These are phyloP conservation scores for Ogataea minuta DNA, from an alignment of 805 yeast species.

Conservation along the genomic window DNA sequence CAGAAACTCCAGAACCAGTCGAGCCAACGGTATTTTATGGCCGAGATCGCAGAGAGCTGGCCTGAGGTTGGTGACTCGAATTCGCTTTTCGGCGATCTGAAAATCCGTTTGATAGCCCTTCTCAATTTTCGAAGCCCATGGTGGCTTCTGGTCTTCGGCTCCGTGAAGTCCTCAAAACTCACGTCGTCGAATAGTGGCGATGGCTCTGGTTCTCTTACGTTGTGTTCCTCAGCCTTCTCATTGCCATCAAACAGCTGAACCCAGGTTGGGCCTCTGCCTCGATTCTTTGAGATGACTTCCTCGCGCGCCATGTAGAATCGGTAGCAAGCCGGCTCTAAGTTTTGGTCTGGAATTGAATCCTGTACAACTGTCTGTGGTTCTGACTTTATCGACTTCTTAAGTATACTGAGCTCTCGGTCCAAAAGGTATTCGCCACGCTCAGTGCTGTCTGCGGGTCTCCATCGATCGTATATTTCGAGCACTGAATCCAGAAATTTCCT, in stretches of 20 bases:
- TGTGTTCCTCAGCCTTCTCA: background rate
- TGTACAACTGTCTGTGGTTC: conserved; percentile 18
- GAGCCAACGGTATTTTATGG: conserved; percentile 15
- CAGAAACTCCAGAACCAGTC: conserved; percentile 27
- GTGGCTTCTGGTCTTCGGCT: conserved; percentile 4
- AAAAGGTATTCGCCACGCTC: conserved; percentile 16
- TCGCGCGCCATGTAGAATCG: conserved; percentile 17
- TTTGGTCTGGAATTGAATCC: conserved; percentile 2
- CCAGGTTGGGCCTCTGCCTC: conserved; percentile 16
- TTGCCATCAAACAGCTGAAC: conserved; percentile 18
- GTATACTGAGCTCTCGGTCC: conserved; percentile 18
- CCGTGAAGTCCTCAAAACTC: background rate
- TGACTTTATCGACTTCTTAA: conserved; percentile 15
- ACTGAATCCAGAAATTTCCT: conserved; percentile 9
- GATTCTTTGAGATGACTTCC: background rate
- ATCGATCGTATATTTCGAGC: conserved; percentile 15
- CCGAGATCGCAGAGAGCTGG: conserved; percentile 12
- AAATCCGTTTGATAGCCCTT: conserved; percentile 6
- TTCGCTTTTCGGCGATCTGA: conserved; percentile 5
- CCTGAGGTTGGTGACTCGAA: conserved; percentile 10
- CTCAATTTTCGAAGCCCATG: conserved; percentile 5
- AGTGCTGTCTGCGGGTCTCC: conserved; percentile 18
- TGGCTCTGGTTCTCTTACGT: too few species aligned
- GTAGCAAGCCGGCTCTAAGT: conserved; percentile 15
- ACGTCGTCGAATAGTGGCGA: conserved; percentile 3